Conservation (phyloP, 1,284 basidiomycete species). For the Bothia castanella region DNA sequence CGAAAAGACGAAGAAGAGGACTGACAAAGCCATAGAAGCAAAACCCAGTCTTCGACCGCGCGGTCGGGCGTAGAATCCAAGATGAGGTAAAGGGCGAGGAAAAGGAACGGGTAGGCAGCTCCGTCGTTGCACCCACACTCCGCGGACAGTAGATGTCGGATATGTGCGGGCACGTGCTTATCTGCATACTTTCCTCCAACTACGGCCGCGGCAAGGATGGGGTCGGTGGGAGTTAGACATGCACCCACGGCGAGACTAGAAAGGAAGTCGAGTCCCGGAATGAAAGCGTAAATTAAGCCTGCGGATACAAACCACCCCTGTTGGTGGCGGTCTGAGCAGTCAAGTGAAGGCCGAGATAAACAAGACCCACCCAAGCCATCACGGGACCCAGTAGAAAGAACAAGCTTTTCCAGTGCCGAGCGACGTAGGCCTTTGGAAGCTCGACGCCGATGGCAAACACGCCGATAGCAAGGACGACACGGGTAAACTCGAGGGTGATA, state of each 20-base stretch:
- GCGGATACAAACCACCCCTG: conserved; percentile 92
- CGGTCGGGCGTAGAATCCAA: conserved; percentile 59
- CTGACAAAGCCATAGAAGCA: conserved; percentile 80
- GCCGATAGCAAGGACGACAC: conserved; percentile 95
- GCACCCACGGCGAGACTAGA: conserved; percentile 88
- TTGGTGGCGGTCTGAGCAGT: conserved; percentile 5
- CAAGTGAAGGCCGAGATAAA: conserved; percentile 11
- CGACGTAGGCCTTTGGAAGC: conserved; percentile 90
- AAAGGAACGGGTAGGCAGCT: conserved; percentile 95
- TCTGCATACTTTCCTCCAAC: conserved; percentile 98
- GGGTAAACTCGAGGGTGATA: conserved; percentile 87
- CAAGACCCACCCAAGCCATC: conserved; percentile 76
- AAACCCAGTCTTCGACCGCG: conserved; percentile 80
- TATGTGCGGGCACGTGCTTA: conserved; percentile 95
- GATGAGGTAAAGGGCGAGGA: conserved; percentile 87
- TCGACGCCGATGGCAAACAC: conserved; percentile 99
- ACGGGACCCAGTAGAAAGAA: conserved; percentile 84
- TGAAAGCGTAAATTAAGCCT: conserved; percentile 83
- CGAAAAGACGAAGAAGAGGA: conserved; percentile 19
- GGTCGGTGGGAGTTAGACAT: conserved; percentile 95
- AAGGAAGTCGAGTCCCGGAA: conserved; percentile 84
- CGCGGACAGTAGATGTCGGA: conserved; percentile 85
- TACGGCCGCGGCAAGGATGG: conserved; percentile 85
- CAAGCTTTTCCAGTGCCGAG: conserved; percentile 85
- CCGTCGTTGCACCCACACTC: conserved; percentile 95